A percentile compares a stretch with the other conserved stretches of the same genome.
Evolutionary conservation across 768 basidiomycete species (phyloP).

Genomic region (Auricularia auricula-judae): DNA sequence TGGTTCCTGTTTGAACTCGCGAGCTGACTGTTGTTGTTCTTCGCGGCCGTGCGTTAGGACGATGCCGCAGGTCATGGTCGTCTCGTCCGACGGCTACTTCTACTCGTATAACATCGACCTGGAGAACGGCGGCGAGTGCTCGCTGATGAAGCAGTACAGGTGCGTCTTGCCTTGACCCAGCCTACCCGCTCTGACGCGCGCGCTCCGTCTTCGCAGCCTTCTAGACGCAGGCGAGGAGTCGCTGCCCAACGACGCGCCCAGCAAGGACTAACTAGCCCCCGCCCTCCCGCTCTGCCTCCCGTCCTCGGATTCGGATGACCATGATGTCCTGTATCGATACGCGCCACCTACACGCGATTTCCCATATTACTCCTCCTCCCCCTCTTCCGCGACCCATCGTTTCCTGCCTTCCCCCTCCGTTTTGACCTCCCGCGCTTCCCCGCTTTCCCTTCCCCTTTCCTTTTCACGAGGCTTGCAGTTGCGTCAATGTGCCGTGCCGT

Average conservation of each 20-base stretch:
- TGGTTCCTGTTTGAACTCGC: neutral
- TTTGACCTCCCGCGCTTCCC: too few species aligned
- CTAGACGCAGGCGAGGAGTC: constrained; percentile 10
- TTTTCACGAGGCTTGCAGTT: too few species aligned
- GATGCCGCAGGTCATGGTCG: constrained; percentile 94
- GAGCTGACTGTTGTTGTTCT: neutral
- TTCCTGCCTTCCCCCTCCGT: too few species aligned
- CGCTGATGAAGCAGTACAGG: constrained; percentile 87
- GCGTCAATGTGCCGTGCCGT: too few species aligned
- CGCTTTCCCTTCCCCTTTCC: too few species aligned
- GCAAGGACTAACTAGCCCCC: neutral
- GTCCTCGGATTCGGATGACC: too few species aligned
- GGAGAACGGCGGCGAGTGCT: constrained; percentile 92
- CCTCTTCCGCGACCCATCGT: too few species aligned
- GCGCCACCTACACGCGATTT: too few species aligned
- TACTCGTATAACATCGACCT: constrained; percentile 94
- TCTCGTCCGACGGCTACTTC: constrained; percentile 91
- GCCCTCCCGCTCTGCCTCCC: too few species aligned
- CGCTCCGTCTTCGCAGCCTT: neutral
- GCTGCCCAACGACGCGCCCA: neutral
- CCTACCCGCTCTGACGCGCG: neutral
- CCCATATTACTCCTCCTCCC: too few species aligned
- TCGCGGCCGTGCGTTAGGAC: constrained; percentile 36
- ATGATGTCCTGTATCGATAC: too few species aligned
- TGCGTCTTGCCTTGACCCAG: constrained; percentile 11